Evolutionary conservation across 345 rosid species (phyloP).

Genomic region (Aethionema arabicum): DNA sequence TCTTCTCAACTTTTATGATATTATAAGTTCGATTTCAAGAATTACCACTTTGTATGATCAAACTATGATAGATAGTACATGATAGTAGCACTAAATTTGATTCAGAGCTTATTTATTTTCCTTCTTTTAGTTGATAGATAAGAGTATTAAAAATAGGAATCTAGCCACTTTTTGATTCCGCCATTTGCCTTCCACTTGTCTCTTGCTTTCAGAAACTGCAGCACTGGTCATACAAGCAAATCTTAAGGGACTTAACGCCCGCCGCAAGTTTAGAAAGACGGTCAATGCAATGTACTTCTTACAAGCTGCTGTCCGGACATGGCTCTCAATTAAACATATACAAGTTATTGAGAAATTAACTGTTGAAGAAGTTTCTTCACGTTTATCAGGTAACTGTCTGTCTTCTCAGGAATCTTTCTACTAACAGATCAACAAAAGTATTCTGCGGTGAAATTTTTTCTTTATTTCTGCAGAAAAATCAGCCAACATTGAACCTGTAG

Average conservation of each 20-base stretch:
- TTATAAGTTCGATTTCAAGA: slow-evolving; percentile 7
- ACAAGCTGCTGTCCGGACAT: slow-evolving; percentile 54
- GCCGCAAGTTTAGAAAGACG: slow-evolving; percentile 47
- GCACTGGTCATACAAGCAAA: slow-evolving; percentile 65
- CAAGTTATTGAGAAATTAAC: slow-evolving; percentile 21
- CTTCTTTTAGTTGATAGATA: slow-evolving; percentile 9
- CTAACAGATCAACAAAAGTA: slow-evolving; percentile 7
- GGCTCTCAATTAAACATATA: slow-evolving; percentile 55
- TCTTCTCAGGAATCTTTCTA: neutral
- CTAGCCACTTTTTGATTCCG: slow-evolving; percentile 18
- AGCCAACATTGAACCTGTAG: slow-evolving; percentile 33
- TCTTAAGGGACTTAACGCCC: slow-evolving; percentile 48
- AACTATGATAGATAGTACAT: neutral
- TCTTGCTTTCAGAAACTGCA: slow-evolving; percentile 52
- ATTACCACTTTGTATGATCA: slow-evolving; percentile 8
- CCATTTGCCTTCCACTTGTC: neutral
- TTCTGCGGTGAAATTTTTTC: slow-evolving; percentile 11
- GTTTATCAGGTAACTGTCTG: slow-evolving; percentile 39
- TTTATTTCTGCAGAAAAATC: slow-evolving; percentile 39
- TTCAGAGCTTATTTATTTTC: neutral
- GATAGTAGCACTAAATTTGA: slow-evolving; percentile 9
- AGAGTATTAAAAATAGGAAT: slow-evolving; percentile 12
- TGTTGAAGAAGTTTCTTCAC: slow-evolving; percentile 28
- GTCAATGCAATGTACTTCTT: slow-evolving; percentile 45
- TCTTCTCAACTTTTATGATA: slow-evolving; percentile 8